Percentiles rank a stretch among this genome's conserved stretches.
Conservation (phyloP, 345 rosid species). For the Camelina neglecta region DNA sequence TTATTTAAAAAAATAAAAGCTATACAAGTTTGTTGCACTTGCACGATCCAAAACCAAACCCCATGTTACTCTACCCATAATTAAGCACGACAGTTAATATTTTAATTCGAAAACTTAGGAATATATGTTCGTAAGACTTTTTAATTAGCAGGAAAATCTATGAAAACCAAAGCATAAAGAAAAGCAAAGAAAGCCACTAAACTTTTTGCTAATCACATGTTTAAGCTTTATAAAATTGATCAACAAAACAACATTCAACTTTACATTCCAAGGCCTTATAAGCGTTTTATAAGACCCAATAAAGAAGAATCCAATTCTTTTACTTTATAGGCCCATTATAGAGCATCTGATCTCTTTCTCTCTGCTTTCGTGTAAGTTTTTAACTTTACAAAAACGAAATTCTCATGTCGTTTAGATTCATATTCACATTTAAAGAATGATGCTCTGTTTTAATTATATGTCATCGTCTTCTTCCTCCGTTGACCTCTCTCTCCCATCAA, state of each 20-base stretch:
- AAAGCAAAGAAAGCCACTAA: too few relatives aligned
- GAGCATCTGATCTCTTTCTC: background rate
- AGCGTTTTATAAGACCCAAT: too few relatives aligned
- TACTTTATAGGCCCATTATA: conserved; percentile 19
- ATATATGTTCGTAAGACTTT: background rate
- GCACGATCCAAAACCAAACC: conserved; percentile 33
- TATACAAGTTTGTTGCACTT: conserved; percentile 9
- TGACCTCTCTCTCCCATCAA: conserved; percentile 5
- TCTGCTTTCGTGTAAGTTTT: conserved; percentile 34
- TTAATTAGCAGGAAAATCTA: background rate
- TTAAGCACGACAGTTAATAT: conserved; percentile 29
- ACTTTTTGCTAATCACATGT: too few relatives aligned
- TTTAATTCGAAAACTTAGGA: conserved; percentile 7
- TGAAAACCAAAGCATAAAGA: too few relatives aligned
- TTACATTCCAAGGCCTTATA: too few relatives aligned
- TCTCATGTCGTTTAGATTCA: conserved; percentile 7
- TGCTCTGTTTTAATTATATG: background rate
- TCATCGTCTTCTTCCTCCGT: conserved; percentile 28
- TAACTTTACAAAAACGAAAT: background rate
- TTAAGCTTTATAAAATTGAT: too few relatives aligned
- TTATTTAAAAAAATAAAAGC: background rate
- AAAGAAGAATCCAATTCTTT: too few relatives aligned
- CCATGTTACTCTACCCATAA: conserved; percentile 29
- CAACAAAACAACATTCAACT: too few relatives aligned
- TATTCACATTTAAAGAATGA: conserved; percentile 14